Evolutionary conservation across 257 asterid species (phyloP), one percentile per base, ranked within the genome.

Genomic region (Buddleja alternifolia): DNA sequence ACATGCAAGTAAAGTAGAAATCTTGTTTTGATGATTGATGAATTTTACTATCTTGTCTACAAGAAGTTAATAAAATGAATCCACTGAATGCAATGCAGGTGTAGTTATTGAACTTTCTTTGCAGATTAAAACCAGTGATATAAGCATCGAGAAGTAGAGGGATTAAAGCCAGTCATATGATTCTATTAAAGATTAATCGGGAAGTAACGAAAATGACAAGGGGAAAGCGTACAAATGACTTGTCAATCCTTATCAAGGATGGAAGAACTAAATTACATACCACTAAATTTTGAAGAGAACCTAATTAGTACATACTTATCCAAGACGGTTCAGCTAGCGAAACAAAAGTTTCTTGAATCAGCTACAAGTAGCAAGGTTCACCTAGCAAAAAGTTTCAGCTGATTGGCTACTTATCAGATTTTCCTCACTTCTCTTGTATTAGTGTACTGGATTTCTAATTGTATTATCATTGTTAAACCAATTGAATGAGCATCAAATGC

Each of bases 321-420:
- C 12, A n/a, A 60, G 0, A 1, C 37, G 3, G 8, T 60, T 60
- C 16, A 40, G 17, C 67, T 39, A n/a, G 20, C 20, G 11, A 56
- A 32, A 56, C 8, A 21, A 4, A 41, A 60, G 20, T 21, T 44
- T 44, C 41, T 45, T 44, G 25, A 44, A 62, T 62, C 68, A 62
- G 68, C 68, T 25, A 29, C 63, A 32, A 56, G n/a, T n/a, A n/a
- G n/a, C n/a, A n/a, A n/a, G n/a, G n/a, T n/a, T n/a, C n/a, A n/a
- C n/a, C 23, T 15, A 56, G 12, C 57, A 51, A 51, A 19, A 14
- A 19, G 1, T 8, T 19, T 51, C 57, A 56, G 21, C 7, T 0
- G 7, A 58, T 7, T 15, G 5, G 40, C 41, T n/a, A n/a, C 60
- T 56, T 25, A 32, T 32, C 21, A 25, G 20, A 55, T 11, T 29